phyloP scores from a whole-genome alignment of 2,329 filamentous ascomycete genomes.

The Fusarium pilosicola region DNA sequence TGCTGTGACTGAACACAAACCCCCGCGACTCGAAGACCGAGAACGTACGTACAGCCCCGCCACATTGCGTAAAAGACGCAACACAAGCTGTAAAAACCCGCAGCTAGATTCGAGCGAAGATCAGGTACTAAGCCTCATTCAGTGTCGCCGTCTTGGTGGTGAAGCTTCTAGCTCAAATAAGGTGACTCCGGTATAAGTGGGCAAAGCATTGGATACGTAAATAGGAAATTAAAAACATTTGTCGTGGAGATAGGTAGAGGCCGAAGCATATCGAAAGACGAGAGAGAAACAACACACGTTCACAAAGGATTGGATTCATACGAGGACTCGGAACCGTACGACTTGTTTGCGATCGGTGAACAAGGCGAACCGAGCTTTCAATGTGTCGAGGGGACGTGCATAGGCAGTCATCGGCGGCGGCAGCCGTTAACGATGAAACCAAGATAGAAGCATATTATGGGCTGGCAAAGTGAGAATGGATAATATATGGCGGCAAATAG shows the following conservation, averaged over 20 bases:
- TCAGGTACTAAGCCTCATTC: constrained; percentile 32
- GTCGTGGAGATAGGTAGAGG: constrained; percentile 15
- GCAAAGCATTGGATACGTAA: constrained; percentile 21
- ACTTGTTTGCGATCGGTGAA: constrained; percentile 17
- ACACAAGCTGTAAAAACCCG: constrained; percentile 36
- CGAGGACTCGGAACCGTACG: constrained; percentile 25
- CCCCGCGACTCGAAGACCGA: constrained; percentile 23
- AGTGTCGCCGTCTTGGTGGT: constrained; percentile 28
- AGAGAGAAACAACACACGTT: not conserved
- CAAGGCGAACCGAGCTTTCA: constrained; percentile 27
- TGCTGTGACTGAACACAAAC: constrained; percentile 1
- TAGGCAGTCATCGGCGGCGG: constrained; percentile 1
- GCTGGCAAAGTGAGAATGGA: not conserved
- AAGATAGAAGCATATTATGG: not conserved
- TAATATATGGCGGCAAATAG: constrained; percentile 21
- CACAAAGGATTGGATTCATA: not conserved
- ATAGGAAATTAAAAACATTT: constrained; percentile 19
- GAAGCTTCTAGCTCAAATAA: constrained; percentile 35
- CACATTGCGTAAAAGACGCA: constrained; percentile 48
- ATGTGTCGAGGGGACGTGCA: constrained; percentile 20
- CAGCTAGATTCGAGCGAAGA: constrained; percentile 35
- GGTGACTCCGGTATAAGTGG: constrained; percentile 35
- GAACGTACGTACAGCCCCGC: constrained; percentile 31
- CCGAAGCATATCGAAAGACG: constrained; percentile 23
- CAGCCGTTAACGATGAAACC: constrained; percentile 16